Base-by-base conservation (phyloP, 768 basidiomycete genomes). In the Auricularia heimuer region DNA sequence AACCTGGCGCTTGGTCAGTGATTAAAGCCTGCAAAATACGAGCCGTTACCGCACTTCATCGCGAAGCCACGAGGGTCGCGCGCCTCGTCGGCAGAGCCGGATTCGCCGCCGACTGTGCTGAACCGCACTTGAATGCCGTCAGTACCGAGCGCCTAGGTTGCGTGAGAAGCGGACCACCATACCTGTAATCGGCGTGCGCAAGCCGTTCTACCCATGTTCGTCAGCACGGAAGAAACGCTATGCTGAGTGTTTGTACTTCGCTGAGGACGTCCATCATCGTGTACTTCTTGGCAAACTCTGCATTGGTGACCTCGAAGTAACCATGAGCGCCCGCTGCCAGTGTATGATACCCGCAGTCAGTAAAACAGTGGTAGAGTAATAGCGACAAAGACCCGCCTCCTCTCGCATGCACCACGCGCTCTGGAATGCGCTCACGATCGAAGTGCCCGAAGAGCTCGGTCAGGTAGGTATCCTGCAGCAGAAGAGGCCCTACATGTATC, bases 391-490 rank as follows among this genome's bases (percentile, higher is more conserved):
- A 51, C 47, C 7, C 1, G 45, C 65, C 63, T 14, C 68, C 69
- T 18, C 69, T 36, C 6, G 70, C 65, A 37, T 68, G 67, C 34
- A 68, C 67, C 7, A 60, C 56, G 29, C 56, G 56, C 34, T 60
- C 56, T 4, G 56, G 96, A 71, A 98, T 96, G 74, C 96, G 89
- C 77, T 97, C 94, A 66, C 92, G 87, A 75, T 92, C 91, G 71
- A 95, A 94, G 79, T 96, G 94, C 16, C 92, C 87, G 67, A 98
- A 85, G 61, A 89, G 24, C 56, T 60, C 56, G 7, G 56, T 60
- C 24, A 60, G 18, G 33, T 60, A 60, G 7, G 56, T 33, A 24
- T 60, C 56, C 56, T 60, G 56, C 24, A 60, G 24, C 24, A 60
- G 24, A 4, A 60, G 56, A 4, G 56, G 56, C 14, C 56, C 56